phyloP scores from a whole-genome alignment of 2,329 filamentous ascomycete genomes.

The Dothidotthia symphoricarpi region DNA sequence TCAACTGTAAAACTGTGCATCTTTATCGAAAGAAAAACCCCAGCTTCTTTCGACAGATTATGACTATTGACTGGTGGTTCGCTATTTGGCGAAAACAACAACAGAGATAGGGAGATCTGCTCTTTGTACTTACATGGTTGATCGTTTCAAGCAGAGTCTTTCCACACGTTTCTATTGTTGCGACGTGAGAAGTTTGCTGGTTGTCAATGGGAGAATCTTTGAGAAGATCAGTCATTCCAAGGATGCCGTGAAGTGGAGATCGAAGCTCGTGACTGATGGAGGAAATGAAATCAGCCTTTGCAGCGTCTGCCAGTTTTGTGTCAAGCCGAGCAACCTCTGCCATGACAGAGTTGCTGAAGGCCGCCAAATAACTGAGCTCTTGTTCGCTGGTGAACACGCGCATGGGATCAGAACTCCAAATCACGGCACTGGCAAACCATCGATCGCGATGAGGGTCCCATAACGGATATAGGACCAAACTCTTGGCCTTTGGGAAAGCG shows the following conservation, averaged over 20 bases:
- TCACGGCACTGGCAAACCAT: slow-evolving; percentile 41
- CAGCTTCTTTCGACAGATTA: no score
- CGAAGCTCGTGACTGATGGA: slow-evolving; percentile 62
- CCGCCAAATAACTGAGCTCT: slow-evolving; percentile 40
- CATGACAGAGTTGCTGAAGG: slow-evolving; percentile 43
- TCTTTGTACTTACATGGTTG: slow-evolving; percentile 33
- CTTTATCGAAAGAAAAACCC: no score
- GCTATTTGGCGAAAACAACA: no score
- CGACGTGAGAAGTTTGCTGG: slow-evolving; percentile 44
- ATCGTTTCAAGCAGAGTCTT: slow-evolving; percentile 45
- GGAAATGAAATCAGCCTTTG: slow-evolving; percentile 59
- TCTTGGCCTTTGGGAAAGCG: slow-evolving; percentile 39
- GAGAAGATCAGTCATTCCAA: slow-evolving; percentile 45
- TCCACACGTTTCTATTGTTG: slow-evolving; percentile 42
- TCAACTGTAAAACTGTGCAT: no score
- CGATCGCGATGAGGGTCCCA: slow-evolving; percentile 42
- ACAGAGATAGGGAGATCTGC: neutral
- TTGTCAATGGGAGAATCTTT: slow-evolving; percentile 33
- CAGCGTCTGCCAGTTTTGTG: slow-evolving; percentile 41
- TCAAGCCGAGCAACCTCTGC: slow-evolving; percentile 41
- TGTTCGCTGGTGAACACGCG: slow-evolving; percentile 40
- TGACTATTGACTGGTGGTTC: no score
- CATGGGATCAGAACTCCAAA: slow-evolving; percentile 40
- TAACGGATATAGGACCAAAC: slow-evolving; percentile 41
- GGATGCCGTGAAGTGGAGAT: slow-evolving; percentile 60